Base-by-base conservation (phyloP, 495 filamentous ascomycete species). In the Penicillium canescens region DNA sequence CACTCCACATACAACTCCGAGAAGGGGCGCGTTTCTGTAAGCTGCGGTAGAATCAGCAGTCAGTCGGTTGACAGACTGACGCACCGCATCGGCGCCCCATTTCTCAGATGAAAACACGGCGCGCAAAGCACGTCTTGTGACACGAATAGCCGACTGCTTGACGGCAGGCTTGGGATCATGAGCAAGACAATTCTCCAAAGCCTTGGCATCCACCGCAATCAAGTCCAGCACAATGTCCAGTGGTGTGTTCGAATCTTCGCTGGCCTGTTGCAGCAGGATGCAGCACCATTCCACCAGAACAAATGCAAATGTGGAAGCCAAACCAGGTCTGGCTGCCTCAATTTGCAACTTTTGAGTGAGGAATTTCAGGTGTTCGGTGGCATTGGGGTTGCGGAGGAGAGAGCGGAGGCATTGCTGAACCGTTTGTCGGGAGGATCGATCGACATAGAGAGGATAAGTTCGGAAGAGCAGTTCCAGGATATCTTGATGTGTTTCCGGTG, bases 281-380 rank as follows among this genome's bases (percentile, higher is more conserved):
- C 85, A 89, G 65, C 86, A 90, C 94, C 92, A 98, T 63, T 93
- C 89, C 11, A 93, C 75, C 56, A 98, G 75, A n/a, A 96, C 89
- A 60, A 96, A 92, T 1, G 91, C 89, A 63, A 84, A 91, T 20
- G 82, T 80, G 2, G 89, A 72, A 20, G 93, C 89, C 56, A 98
- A 82, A 24, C 82, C 84, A 4, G 74, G 66, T 66, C 95, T 96
- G 37, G 80, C 72, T 1, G 87, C 78, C 70, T 98, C 95, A 6
- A 52, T 54, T 48, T 78, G 70, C 14, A 86, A 56, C 35, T 73
- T 76, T 44, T 81, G 76, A 31, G 87, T 76, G 43, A 94, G 78
- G 3, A 78, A 75, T 40, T 81, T 74, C 10, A 93, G 71, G 36
- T 79, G 63, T 26, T 83, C 79, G 51, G 62, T 57, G 46, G 69